Evolutionary conservation across 495 filamentous ascomycete genomes (phyloP).

Genomic region (Chaetomium cochliodes): DNA sequence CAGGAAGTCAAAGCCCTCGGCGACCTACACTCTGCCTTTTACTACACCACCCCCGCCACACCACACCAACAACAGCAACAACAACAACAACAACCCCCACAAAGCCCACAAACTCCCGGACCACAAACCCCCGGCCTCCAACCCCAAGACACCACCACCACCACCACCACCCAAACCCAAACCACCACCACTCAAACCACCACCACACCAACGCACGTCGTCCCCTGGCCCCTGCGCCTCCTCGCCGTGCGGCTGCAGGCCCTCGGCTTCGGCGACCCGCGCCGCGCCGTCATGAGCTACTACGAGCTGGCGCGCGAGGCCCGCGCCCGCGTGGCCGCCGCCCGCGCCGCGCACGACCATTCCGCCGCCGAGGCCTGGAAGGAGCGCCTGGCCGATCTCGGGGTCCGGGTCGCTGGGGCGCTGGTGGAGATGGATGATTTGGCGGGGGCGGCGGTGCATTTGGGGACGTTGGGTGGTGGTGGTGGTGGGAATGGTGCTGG

Average conservation of each 20-base stretch:
- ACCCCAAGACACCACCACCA: neutral
- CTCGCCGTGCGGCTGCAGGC: slow-evolving; percentile 79
- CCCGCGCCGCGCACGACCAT: slow-evolving; percentile 38
- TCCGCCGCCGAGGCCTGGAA: slow-evolving; percentile 63
- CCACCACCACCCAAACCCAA: neutral
- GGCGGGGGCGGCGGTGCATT: slow-evolving; percentile 67
- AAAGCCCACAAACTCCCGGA: neutral
- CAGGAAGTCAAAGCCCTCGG: slow-evolving; percentile 82
- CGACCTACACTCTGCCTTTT: slow-evolving; percentile 74
- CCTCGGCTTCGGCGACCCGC: slow-evolving; percentile 76
- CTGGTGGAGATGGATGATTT: slow-evolving; percentile 91
- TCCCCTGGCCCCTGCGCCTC: slow-evolving; percentile 85
- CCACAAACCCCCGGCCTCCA: neutral
- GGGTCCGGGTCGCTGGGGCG: slow-evolving; percentile 72
- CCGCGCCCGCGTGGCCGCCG: slow-evolving; percentile 50
- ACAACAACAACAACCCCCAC: neutral
- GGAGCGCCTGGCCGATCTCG: slow-evolving; percentile 66
- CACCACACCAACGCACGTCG: slow-evolving; percentile 49
- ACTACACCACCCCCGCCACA: slow-evolving; percentile 32
- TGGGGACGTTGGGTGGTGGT: slow-evolving; percentile 39
- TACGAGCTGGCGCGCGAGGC: slow-evolving; percentile 85
- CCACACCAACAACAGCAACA: neutral
- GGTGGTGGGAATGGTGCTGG: slow-evolving; percentile 1
- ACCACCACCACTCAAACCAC: neutral
- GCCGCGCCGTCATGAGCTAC: slow-evolving; percentile 81